Conservation (phyloP, 495 filamentous ascomycete species). For the Hypoxylon lienhwacheense region DNA sequence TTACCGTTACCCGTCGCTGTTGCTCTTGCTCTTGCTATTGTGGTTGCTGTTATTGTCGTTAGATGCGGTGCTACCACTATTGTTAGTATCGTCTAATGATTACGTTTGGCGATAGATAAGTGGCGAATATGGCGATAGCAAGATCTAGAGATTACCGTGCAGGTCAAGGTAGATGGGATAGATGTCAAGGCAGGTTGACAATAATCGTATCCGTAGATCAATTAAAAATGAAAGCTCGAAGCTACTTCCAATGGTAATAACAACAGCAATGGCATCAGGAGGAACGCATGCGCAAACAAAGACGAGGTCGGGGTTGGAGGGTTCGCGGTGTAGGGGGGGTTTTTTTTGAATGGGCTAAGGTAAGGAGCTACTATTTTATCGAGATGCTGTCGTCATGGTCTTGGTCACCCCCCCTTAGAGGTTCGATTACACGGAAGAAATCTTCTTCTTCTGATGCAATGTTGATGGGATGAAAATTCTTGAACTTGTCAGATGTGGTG, state of each 20-base stretch:
- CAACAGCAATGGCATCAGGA: conserved; percentile 3
- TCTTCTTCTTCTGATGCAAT: background rate
- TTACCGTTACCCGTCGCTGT: too few relatives aligned
- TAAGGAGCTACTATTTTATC: conserved; percentile 13
- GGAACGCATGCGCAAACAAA: conserved; percentile 9
- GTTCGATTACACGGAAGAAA: conserved; percentile 1
- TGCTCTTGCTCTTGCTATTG: conserved; percentile 1
- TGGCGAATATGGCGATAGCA: too few relatives aligned
- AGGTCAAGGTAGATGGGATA: too few relatives aligned
- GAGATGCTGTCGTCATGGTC: conserved; percentile 23
- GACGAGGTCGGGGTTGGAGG: conserved; percentile 1
- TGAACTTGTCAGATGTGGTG: background rate
- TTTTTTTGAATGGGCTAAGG: conserved; percentile 13
- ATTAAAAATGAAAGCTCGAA: background rate
- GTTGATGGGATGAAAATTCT: background rate
- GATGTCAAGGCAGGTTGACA: too few relatives aligned
- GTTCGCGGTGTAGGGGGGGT: too few relatives aligned
- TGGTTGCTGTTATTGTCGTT: conserved; percentile 11
- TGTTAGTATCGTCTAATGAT: too few relatives aligned
- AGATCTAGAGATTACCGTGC: too few relatives aligned
- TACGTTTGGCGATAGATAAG: too few relatives aligned
- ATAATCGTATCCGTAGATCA: background rate
- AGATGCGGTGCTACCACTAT: background rate
- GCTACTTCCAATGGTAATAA: background rate
- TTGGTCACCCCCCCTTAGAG: background rate